phyloP scores from a whole-genome alignment of 306 rosid genomes.

The Mimosa pudica region DNA sequence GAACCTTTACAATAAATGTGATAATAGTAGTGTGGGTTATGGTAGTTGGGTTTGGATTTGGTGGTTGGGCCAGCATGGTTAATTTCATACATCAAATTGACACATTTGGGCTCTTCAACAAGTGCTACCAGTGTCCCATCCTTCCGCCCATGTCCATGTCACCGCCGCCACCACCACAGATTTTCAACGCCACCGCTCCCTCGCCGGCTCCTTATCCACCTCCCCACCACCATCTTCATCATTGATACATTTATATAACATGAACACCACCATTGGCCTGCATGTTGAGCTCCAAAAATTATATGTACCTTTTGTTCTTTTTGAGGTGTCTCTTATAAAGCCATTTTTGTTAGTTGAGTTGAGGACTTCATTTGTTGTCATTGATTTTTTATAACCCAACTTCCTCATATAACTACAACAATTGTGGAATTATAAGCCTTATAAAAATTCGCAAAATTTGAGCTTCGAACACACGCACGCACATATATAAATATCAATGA shows the following conservation, averaged over 20 bases:
- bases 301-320: neutral
- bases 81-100: conserved; percentile 81
- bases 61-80: conserved; percentile 40
- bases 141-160: neutral
- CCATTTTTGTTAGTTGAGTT: neutral
- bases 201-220: neutral
- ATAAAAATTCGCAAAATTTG: neutral
- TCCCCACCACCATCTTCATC: neutral
- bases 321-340: neutral
- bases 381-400: neutral
- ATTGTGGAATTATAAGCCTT: neutral
- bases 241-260: neutral
- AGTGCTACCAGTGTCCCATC: conserved; percentile 75
- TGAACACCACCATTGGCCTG: neutral
- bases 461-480: neutral
- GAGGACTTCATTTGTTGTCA: neutral
- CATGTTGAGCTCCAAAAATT: neutral
- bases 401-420: neutral
- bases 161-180: neutral
- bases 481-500: neutral
- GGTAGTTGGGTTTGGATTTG: conserved; percentile 74
- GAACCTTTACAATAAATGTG: conserved; percentile 61
- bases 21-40: conserved; percentile 76
- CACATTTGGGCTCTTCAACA: conserved; percentile 83
- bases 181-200: conserved; percentile 4